Evolutionary conservation across 345 rosid genomes (phyloP).

Genomic region (Turritis glabra): DNA sequence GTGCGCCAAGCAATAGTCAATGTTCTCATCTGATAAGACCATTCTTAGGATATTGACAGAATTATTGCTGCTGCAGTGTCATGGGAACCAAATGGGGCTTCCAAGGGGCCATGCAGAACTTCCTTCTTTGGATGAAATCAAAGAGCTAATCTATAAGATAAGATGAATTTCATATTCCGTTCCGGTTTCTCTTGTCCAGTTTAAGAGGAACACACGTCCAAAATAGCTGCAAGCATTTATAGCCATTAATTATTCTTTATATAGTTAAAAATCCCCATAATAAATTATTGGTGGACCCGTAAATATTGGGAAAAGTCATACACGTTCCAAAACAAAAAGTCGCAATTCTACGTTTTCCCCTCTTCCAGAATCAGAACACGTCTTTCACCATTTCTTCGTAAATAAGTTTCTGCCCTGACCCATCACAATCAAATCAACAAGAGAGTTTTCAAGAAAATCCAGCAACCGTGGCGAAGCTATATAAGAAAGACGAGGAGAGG

Average conservation of each 20-base stretch:
- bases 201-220: too few species aligned
- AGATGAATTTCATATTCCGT: too few species aligned
- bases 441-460: constrained; percentile 1
- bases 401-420: constrained; percentile 6
- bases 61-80: too few species aligned
- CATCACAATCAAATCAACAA: constrained; percentile 21
- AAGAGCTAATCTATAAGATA: too few species aligned
- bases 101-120: too few species aligned
- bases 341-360: background rate
- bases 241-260: constrained; percentile 13
- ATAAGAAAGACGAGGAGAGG: constrained; percentile 30
- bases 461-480: constrained; percentile 42
- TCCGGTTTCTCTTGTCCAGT: too few species aligned
- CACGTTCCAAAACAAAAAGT: constrained; percentile 20
- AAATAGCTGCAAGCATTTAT: constrained; percentile 18
- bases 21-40: too few species aligned
- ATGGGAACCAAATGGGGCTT: too few species aligned
- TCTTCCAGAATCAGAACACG: constrained; percentile 16
- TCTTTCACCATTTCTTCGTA: constrained; percentile 8
- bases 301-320: constrained; percentile 12
- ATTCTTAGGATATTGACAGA: too few species aligned
- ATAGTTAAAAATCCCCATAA: constrained; percentile 13
- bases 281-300: constrained; percentile 26
- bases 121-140: too few species aligned
- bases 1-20: too few species aligned